A percentile compares a stretch with the other conserved stretches of the same genome.
Conservation (phyloP, 257 asterid genomes). For the Sherardia arvensis region DNA sequence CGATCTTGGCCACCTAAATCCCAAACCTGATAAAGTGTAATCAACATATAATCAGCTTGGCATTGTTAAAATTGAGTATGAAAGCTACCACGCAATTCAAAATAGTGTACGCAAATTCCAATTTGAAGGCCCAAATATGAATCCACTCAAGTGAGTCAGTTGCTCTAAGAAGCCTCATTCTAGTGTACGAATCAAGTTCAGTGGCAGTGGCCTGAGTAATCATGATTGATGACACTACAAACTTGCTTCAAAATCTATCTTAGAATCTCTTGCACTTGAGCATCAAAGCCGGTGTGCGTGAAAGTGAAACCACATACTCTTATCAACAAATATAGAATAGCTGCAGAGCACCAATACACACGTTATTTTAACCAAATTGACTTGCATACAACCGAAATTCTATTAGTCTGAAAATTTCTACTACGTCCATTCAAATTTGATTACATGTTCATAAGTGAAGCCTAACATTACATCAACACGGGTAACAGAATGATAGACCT, state of each 20-base stretch:
- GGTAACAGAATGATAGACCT: background rate
- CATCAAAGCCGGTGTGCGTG: background rate
- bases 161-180: background rate
- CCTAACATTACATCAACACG: background rate
- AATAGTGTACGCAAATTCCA: background rate
- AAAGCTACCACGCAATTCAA: background rate
- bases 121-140: background rate
- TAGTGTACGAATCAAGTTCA: background rate
- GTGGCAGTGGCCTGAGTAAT: background rate
- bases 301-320: background rate
- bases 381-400: background rate
- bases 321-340: background rate
- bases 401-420: background rate
- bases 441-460: background rate
- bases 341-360: background rate
- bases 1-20: constrained; percentile 98
- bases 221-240: background rate
- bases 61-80: background rate
- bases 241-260: background rate
- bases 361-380: background rate
- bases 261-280: background rate
- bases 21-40: constrained; percentile 57
- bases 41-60: constrained; percentile 2
- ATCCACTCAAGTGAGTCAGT: background rate
- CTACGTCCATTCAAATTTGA: background rate